phyloP scores from a whole-genome alignment of 768 basidiomycete genomes.

The Boletus eberwhitei region DNA sequence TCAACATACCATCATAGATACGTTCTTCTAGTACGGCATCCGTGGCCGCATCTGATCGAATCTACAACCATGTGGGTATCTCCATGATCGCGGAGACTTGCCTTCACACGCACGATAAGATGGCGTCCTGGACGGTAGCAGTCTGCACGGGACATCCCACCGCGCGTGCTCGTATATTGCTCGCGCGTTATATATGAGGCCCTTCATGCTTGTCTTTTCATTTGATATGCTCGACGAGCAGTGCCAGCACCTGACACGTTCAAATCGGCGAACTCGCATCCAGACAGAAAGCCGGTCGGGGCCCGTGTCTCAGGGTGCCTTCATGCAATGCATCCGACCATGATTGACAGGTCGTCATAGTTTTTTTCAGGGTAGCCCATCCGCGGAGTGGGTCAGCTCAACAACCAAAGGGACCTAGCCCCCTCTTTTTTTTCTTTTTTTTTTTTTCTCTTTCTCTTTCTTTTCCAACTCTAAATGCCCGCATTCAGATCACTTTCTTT shows the following conservation, averaged over 20 bases:
- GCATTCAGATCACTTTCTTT: background rate
- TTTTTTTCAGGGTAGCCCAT: slow-evolving; percentile 4
- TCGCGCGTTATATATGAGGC: background rate
- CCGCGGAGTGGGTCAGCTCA: slow-evolving; percentile 2
- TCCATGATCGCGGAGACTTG: background rate
- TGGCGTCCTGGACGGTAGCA: background rate
- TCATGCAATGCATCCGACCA: background rate
- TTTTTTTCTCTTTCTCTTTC: too few relatives aligned
- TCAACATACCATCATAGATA: background rate
- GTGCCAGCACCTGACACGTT: slow-evolving; percentile 3
- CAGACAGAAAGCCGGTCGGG: slow-evolving; percentile 1
- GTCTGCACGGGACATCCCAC: background rate
- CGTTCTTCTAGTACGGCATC: background rate
- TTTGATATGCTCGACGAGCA: background rate
- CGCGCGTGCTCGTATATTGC: background rate
- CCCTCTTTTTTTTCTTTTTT: too few relatives aligned
- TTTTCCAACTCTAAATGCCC: background rate
- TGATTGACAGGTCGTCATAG: background rate
- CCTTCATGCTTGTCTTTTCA: slow-evolving; percentile 5
- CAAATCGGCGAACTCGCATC: background rate
- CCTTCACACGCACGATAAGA: slow-evolving; percentile 6
- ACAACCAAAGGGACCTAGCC: background rate
- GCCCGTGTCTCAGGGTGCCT: background rate
- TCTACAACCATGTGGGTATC: slow-evolving; percentile 1
- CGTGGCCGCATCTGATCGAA: background rate